Percentiles rank a stretch among this genome's conserved stretches.
Evolutionary conservation across 345 rosid species (phyloP).

Genomic region (Anastatica hierochuntica): DNA sequence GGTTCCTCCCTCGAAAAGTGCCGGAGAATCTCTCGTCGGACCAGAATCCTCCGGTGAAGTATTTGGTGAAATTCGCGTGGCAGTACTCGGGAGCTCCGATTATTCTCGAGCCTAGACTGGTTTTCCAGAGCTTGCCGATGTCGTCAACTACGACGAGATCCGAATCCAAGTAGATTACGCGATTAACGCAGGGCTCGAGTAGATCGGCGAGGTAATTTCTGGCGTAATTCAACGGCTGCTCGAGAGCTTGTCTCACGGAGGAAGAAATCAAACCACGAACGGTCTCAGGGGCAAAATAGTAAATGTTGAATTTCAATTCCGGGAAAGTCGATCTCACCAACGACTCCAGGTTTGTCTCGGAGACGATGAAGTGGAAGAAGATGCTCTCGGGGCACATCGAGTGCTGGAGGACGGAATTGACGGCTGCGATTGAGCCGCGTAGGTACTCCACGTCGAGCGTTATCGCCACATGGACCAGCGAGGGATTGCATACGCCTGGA

Average conservation of each 20-base stretch:
- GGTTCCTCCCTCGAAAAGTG: slow-evolving; percentile 40
- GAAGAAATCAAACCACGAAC: slow-evolving; percentile 57
- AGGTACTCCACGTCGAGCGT: slow-evolving; percentile 63
- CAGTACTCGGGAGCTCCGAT: slow-evolving; percentile 81
- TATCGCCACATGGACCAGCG: slow-evolving; percentile 65
- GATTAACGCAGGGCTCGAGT: slow-evolving; percentile 52
- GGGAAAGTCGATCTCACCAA: slow-evolving; percentile 59
- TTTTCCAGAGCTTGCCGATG: slow-evolving; percentile 53
- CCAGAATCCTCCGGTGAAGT: slow-evolving; percentile 63
- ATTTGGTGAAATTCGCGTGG: slow-evolving; percentile 63
- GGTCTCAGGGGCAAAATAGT: slow-evolving; percentile 51
- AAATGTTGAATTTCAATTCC: slow-evolving; percentile 46
- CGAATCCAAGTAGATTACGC: slow-evolving; percentile 63
- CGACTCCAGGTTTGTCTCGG: slow-evolving; percentile 40
- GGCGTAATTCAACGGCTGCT: slow-evolving; percentile 75
- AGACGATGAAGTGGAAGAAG: slow-evolving; percentile 64
- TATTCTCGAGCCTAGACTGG: slow-evolving; percentile 31
- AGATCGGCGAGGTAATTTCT: slow-evolving; percentile 65
- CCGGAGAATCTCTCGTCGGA: slow-evolving; percentile 35
- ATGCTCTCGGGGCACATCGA: slow-evolving; percentile 57
- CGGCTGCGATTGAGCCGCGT: slow-evolving; percentile 72
- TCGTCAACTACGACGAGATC: slow-evolving; percentile 66
- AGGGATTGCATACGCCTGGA: slow-evolving; percentile 47
- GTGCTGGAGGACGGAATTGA: slow-evolving; percentile 55
- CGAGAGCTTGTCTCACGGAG: slow-evolving; percentile 71